Base-by-base conservation (phyloP, 2,329 filamentous ascomycete genomes). In the Aspergillus japonicus region DNA sequence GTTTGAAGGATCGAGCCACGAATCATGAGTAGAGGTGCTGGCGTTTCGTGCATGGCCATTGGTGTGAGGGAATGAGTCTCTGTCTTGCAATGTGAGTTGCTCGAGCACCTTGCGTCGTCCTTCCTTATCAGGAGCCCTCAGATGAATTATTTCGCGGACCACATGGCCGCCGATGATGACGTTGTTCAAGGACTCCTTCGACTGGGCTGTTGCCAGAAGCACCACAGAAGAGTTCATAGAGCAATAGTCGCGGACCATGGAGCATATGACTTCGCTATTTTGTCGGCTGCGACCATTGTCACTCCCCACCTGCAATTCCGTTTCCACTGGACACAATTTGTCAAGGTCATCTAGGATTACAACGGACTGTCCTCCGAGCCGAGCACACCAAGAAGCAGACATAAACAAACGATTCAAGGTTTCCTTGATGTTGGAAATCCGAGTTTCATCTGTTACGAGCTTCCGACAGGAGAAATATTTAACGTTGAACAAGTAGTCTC, bases 291-390 rank as follows among this genome's bases (percentile, higher is more conserved):
- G 86, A 19, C 91, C 91, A 70, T 99, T 98, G 67, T 98, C 92
- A 61, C 92, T 93, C 62, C 92, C 92, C 4, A 96, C 91, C 75
- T 97, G 92, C 12, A 99, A 82, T 73, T 99, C 95, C 0, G 93
- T 97, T 76, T 99, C 96, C 0, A 88, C 89, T 0, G 95, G 94
- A 71, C 94, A 98, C 1, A 99, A 82, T 69, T 91, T 92, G 75
- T 99, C 95, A 6, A 99, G 78, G 69, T 99, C 95, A 70, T 99
- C 95, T 1, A 99, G 81, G 52, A 99, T 86, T 21, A 99, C 90
- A 2, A 98, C 74, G 0, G 93, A 86, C 63, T 87, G 88, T 4
- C 95, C 95, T 23, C 92, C 93, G 0, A 95, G 83, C 61, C 94
- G 85, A 39, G 94, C 91, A 42, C 91, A 92, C 95, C 95, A 99